Evolutionary conservation across 2,329 filamentous ascomycete species (phyloP).

Genomic region (Zasmidium angulare): DNA sequence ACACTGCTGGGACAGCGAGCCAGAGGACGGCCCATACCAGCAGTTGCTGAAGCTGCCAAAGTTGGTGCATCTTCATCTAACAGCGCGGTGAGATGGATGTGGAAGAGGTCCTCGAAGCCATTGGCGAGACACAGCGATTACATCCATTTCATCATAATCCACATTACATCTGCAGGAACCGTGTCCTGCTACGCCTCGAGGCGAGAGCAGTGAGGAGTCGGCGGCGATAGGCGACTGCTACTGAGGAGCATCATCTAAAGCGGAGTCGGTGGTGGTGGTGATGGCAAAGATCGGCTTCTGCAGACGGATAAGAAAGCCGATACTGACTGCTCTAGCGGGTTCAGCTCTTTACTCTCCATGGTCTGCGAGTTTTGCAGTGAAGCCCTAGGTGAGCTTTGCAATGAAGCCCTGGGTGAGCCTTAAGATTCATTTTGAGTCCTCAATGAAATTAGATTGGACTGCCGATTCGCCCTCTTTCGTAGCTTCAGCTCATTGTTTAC

Average conservation of each 20-base stretch:
- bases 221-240: not conserved
- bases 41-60: not conserved
- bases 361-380: too few relatives aligned
- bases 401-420: too few relatives aligned
- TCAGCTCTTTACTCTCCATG: too few relatives aligned
- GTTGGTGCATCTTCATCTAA: not conserved
- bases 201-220: not conserved
- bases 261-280: not conserved
- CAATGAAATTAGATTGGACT: too few relatives aligned
- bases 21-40: not conserved
- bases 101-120: not conserved
- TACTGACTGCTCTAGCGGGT: too few relatives aligned
- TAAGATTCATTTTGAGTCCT: too few relatives aligned
- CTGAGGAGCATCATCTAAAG: not conserved
- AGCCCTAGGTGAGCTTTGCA: too few relatives aligned
- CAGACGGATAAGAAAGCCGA: not conserved
- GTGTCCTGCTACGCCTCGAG: not conserved
- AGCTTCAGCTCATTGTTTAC: too few relatives aligned
- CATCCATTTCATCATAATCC: not conserved
- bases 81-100: not conserved
- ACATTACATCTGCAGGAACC: not conserved
- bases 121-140: not conserved
- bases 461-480: too few relatives aligned
- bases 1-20: not conserved
- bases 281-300: not conserved